phyloP scores from a whole-genome alignment of 1,139 yeast species.

The Saccharomyces pastorianus region DNA sequence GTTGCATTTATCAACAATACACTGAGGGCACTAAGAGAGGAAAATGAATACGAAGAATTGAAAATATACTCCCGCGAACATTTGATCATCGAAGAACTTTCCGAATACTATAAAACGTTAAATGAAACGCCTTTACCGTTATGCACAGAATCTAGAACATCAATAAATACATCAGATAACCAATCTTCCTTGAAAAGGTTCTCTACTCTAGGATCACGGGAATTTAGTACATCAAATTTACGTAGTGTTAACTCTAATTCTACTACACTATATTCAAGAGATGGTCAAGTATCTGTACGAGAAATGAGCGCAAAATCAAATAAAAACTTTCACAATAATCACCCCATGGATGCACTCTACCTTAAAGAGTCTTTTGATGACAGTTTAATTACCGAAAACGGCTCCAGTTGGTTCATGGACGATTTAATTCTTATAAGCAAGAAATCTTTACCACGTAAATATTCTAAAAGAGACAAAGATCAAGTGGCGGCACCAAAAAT shows the following conservation, averaged over 20 bases:
- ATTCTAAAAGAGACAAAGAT: not conserved
- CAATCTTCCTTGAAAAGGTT: not conserved
- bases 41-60: conserved; percentile 16
- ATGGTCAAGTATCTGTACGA: conserved; percentile 3
- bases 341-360: conserved; percentile 19
- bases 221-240: not conserved
- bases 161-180: not conserved
- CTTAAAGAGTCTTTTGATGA: conserved; percentile 21
- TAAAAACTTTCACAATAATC: conserved; percentile 21
- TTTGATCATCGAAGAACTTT: not conserved
- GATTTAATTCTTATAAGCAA: conserved; percentile 11
- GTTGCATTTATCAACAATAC: conserved; percentile 47
- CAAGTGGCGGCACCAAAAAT: conserved; percentile 2
- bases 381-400: conserved; percentile 9
- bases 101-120: not conserved
- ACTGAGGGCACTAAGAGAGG: conserved; percentile 36
- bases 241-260: conserved; percentile 6
- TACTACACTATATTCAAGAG: not conserved
- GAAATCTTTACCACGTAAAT: not conserved
- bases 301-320: conserved; percentile 16
- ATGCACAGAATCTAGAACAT: not conserved
- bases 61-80: not conserved
- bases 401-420: conserved; percentile 24
- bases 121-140: not conserved
- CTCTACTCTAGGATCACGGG: conserved; percentile 1